Conservation (phyloP, 2,329 filamentous ascomycete species). For the Nannizzia gypsea region DNA sequence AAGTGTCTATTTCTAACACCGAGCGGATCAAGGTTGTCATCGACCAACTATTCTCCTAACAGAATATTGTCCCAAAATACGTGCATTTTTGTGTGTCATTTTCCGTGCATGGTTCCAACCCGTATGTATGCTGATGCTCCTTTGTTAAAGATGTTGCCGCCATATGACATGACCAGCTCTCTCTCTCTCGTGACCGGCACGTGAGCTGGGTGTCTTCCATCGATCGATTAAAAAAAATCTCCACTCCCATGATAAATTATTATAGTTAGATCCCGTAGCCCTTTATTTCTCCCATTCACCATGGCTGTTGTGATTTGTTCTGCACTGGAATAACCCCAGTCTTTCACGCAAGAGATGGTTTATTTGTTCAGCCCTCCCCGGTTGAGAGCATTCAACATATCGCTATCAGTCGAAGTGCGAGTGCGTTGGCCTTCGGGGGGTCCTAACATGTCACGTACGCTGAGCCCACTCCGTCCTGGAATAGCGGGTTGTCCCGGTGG, state of each 20-base stretch:
- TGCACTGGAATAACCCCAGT: background rate
- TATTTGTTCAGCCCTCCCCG: conserved; percentile 29
- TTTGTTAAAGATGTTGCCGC: background rate
- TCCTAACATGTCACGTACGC: conserved; percentile 39
- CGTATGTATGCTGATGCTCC: background rate
- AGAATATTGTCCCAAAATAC: background rate
- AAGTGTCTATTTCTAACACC: background rate
- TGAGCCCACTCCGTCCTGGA: conserved; percentile 32
- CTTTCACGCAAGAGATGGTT: background rate
- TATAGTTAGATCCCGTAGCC: background rate
- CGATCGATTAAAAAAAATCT: background rate
- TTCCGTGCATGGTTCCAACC: background rate
- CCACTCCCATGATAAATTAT: background rate
- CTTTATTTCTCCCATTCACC: background rate
- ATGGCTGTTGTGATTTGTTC: background rate
- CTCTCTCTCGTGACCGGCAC: background rate
- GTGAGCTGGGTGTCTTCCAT: background rate
- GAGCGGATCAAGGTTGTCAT: background rate
- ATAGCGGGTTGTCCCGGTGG: conserved; percentile 29
- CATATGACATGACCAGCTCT: background rate
- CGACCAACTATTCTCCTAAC: background rate
- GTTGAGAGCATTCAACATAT: conserved; percentile 39
- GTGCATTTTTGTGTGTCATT: background rate
- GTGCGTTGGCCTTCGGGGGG: conserved; percentile 28
- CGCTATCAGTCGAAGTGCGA: conserved; percentile 38